A percentile compares a stretch with the other conserved stretches of the same genome.
phyloP scores from a whole-genome alignment of 2,329 filamentous ascomycete species.

The Parastagonospora nodorum region DNA sequence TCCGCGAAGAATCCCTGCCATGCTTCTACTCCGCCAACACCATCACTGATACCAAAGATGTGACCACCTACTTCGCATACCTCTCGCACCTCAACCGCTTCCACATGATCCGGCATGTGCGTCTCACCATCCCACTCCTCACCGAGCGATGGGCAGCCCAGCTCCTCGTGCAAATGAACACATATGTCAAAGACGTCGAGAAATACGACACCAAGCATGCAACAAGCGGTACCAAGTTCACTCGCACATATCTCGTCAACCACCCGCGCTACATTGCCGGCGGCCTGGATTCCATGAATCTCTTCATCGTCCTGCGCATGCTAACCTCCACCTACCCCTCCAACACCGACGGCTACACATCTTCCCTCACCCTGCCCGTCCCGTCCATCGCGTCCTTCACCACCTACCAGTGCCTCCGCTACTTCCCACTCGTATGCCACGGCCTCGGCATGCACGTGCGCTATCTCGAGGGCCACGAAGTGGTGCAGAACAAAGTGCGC shows the following conservation, averaged over 20 bases:
- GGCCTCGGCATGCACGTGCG: conserved; percentile 21
- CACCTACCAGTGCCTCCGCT: conserved; percentile 9
- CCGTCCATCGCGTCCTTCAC: conserved; percentile 9
- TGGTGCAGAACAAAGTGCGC: background rate
- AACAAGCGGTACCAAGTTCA: too few relatives aligned
- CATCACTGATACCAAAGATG: conserved; percentile 19
- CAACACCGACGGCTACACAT: background rate
- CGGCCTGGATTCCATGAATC: conserved; percentile 10
- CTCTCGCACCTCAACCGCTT: conserved; percentile 23
- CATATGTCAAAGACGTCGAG: conserved; percentile 13
- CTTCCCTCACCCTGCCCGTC: conserved; percentile 19
- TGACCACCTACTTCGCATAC: conserved; percentile 21
- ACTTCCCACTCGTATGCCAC: conserved; percentile 18
- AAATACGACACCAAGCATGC: background rate
- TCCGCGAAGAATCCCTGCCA: conserved; percentile 18
- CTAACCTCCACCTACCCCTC: conserved; percentile 8
- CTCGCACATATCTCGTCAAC: background rate
- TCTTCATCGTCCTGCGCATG: conserved; percentile 19
- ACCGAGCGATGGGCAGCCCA: background rate
- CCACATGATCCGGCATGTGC: conserved; percentile 24
- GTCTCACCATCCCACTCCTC: conserved; percentile 6
- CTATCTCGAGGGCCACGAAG: conserved; percentile 8
- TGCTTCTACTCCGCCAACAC: conserved; percentile 29
- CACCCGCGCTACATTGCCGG: conserved; percentile 12
- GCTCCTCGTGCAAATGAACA: conserved; percentile 11